Evolutionary conservation across 306 rosid species (phyloP), one percentile per base, ranked within the genome.

Genomic region (Inga laurina): DNA sequence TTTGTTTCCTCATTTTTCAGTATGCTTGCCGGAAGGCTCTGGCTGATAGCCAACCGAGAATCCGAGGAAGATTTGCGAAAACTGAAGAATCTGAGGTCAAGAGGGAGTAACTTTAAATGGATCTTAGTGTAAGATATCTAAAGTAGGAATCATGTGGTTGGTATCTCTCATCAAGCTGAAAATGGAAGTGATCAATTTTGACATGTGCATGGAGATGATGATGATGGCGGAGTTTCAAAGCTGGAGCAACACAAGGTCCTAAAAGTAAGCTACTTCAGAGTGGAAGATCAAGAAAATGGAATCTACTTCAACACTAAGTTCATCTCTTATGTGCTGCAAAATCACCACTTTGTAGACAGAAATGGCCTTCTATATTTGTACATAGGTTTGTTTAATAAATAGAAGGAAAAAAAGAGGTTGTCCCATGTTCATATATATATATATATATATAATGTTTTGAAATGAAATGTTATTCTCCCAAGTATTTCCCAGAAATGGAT

Each of bases 11-110:
- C 7, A 21, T n/a, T 0, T 77, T 82, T 30, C 91, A 94, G 99
- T 97, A 97, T 70, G 99, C 99, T 35, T 97, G 99, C 89, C 93
- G 98, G 88, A 97, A 97, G 94, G 99, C 98, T 76, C 94, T 97
- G 64, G 99, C 99, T 15, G 99, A 97, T 88, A 97, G 93, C 83
- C 99, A 97, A 75, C 99, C 98, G 18, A 89, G 99, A 90, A 89
- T 97, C 84, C 97, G 99, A 0, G 99, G 99, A 89, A 90, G 99
- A 91, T 97, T 97, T 88, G 99, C 99, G 3, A 97, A 85, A 84
- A 91, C 93, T 7, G 99, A 92, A 76, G 97, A 97, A 81, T 81
- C 74, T 54, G 91, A 88, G 35, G 75, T 43, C 39, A 92, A 91
- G 90, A 90, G 94, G 93, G 85, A 84, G 85, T 88, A 72, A 83